phyloP scores from a whole-genome alignment of 306 rosid genomes.

The Mimosa pudica region DNA sequence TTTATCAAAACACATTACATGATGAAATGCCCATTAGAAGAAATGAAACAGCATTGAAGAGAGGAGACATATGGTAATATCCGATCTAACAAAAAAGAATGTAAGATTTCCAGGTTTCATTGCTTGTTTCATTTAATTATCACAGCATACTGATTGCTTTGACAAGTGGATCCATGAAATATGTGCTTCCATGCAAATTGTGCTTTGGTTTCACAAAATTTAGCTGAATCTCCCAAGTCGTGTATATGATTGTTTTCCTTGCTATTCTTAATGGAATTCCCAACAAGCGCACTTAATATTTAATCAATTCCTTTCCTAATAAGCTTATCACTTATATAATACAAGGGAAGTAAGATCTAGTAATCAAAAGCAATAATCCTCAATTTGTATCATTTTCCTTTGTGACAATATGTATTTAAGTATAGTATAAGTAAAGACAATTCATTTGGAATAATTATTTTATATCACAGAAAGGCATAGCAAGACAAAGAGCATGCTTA shows the following conservation, averaged over 20 bases:
- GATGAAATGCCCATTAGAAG: slow-evolving; percentile 5
- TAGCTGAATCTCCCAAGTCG: neutral
- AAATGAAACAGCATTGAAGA: neutral
- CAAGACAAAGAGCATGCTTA: neutral
- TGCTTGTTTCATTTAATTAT: slow-evolving; percentile 7
- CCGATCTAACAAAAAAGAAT: slow-evolving; percentile 16
- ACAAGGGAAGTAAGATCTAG: neutral
- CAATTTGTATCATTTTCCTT: neutral
- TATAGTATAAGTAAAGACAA: neutral
- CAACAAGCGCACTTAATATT: slow-evolving; percentile 4
- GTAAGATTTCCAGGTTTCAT: slow-evolving; percentile 12
- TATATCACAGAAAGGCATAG: slow-evolving; percentile 1
- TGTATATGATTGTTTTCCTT: neutral
- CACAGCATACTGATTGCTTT: neutral
- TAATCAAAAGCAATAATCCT: slow-evolving; percentile 8
- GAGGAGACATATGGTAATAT: slow-evolving; percentile 2
- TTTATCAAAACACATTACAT: neutral
- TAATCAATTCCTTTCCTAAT: neutral
- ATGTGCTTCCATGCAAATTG: neutral
- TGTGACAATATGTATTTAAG: neutral
- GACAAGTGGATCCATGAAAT: neutral
- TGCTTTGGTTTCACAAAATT: neutral
- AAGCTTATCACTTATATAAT: neutral
- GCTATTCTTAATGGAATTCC: neutral
- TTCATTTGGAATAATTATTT: neutral